Base-by-base conservation (phyloP, 116 monocot species). In the Iris pallida region DNA sequence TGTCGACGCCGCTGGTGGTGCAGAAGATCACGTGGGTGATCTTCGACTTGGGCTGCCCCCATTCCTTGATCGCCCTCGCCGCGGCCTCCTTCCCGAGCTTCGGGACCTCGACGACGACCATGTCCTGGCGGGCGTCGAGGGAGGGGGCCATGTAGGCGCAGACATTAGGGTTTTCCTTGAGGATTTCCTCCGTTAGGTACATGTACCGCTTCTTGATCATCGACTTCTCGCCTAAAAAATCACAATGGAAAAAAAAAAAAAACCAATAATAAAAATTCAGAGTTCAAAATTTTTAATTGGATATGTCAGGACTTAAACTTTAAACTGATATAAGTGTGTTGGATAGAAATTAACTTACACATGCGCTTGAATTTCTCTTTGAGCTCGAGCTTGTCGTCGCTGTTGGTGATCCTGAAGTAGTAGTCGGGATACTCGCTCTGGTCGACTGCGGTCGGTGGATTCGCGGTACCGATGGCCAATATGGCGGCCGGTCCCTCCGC, bases 1-100 rank as follows among this genome's bases (percentile, higher is more conserved):
- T 51, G 72, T 72, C 72, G 12, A 72, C 60, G 5, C 72, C 72
- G 72, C 72, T 61, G 9, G 72, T 61, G 42, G 72, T 72, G 72
- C 63, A 72, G 55, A 63, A 63, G 46, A 72, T 41, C 17, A 72
- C 52, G 52, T 72, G 72, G 42, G 72, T 72, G 54, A 72, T 72
- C 6, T 18, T 8, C 0, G 72, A 61, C 55, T 52, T 44, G 42
- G 72, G 63, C 45, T 52, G 62, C 6, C 72, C 72, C 72, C 72
- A 72, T 8, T 72, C 72, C 19, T 63, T 7, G 40, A 75, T 66
- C 2, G 75, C 75, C 46, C 52, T 53, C 16, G 17, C 12, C 4
- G 75, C 75, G 0, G 75, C 75, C 16, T 49, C 51, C 5, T 59
- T 67, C 0, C 75, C 75, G 0, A 75, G 68, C 17, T 67, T 67